A percentile compares a stretch with the other conserved stretches of the same genome.
Evolutionary conservation across 371 early-diverging fungal genomes (phyloP).

Genomic region (Syncephalastrum sp.): DNA sequence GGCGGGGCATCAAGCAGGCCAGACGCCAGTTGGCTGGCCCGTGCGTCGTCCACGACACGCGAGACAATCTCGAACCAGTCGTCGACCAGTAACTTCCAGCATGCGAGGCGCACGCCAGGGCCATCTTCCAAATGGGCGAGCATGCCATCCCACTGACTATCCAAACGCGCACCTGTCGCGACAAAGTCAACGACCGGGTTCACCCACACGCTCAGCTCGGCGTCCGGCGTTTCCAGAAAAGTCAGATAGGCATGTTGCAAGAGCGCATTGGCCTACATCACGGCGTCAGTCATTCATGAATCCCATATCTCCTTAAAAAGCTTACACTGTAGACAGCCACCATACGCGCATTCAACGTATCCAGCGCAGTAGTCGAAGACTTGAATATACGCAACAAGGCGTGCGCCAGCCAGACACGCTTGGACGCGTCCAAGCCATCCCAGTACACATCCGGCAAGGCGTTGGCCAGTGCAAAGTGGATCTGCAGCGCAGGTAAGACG

Average conservation of each 20-base stretch:
- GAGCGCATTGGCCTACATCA: slow-evolving; percentile 28
- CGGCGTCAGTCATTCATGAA: not conserved
- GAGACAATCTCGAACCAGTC: slow-evolving; percentile 57
- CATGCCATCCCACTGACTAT: slow-evolving; percentile 44
- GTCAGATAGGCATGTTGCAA: slow-evolving; percentile 37
- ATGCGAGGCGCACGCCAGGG: slow-evolving; percentile 40
- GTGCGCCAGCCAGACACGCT: slow-evolving; percentile 15
- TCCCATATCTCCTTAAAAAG: not conserved
- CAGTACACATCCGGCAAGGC: slow-evolving; percentile 46
- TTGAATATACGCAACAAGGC: no score
- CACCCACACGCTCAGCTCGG: slow-evolving; percentile 8
- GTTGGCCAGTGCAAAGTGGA: slow-evolving; percentile 47
- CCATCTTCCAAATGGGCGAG: slow-evolving; percentile 23
- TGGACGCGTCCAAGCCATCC: slow-evolving; percentile 11
- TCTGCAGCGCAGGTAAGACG: slow-evolving; percentile 46
- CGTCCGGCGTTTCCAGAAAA: slow-evolving; percentile 5
- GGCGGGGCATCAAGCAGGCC: no score
- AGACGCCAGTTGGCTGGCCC: no score
- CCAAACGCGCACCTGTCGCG: slow-evolving; percentile 8
- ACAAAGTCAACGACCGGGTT: slow-evolving; percentile 26
- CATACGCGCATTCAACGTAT: no score
- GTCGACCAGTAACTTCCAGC: slow-evolving; percentile 54
- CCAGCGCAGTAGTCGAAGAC: no score
- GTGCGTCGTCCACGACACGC: slow-evolving; percentile 19
- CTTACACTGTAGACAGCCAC: slow-evolving; percentile 16